Percentiles rank a stretch among this genome's conserved stretches.
Conservation (phyloP, 441 rosid genomes). For the Biscutella auriculata region DNA sequence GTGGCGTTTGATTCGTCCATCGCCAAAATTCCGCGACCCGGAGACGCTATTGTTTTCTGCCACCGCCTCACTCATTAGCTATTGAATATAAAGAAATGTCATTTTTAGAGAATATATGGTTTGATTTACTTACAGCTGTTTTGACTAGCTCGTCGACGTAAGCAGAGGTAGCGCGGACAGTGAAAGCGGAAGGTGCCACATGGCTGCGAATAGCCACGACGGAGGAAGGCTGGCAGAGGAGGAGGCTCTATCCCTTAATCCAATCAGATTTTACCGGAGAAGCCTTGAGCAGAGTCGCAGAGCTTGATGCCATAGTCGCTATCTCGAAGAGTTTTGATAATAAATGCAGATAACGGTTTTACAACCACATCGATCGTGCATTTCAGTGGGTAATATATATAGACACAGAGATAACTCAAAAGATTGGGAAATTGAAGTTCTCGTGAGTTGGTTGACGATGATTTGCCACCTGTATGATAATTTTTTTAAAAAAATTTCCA, state of each 20-base stretch:
- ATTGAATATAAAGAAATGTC: not conserved
- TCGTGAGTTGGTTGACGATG: too few species aligned
- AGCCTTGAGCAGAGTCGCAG: constrained; percentile 45
- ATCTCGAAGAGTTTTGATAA: too few species aligned
- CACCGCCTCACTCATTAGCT: constrained; percentile 9
- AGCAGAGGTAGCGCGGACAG: constrained; percentile 60
- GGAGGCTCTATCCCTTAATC: constrained; percentile 45
- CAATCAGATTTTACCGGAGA: constrained; percentile 65
- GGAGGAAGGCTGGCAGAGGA: constrained; percentile 42
- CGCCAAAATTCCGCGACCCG: constrained; percentile 88
- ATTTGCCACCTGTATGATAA: too few species aligned
- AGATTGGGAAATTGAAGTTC: too few species aligned
- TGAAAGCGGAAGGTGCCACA: constrained; percentile 30
- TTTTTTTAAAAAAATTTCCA: too few species aligned
- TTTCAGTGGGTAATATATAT: too few species aligned
- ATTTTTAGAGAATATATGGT: too few species aligned
- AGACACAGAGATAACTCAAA: too few species aligned
- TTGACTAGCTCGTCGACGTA: constrained; percentile 89
- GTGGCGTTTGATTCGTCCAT: constrained; percentile 97
- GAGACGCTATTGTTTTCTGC: constrained; percentile 82
- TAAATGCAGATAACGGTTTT: too few species aligned
- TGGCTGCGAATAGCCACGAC: constrained; percentile 29
- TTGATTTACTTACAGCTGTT: constrained; percentile 33
- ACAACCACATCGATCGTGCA: too few species aligned
- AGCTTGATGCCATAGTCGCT: constrained; percentile 54